Evolutionary conservation across 805 yeast genomes (phyloP).

Genomic region (Candida andamanensis): DNA sequence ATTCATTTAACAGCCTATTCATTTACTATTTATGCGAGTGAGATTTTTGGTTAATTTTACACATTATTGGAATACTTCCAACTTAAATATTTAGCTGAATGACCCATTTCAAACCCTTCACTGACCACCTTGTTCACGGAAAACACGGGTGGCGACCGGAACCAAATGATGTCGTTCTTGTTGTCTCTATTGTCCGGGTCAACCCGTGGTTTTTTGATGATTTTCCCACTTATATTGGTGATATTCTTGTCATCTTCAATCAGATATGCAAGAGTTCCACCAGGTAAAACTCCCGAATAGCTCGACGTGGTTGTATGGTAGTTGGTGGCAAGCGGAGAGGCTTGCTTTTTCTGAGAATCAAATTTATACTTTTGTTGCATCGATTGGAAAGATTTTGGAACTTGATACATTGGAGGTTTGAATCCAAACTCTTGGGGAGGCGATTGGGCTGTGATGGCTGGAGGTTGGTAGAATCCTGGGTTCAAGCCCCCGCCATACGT

Average conservation of each 20-base stretch:
- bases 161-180: constrained; percentile 47
- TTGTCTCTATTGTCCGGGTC: constrained; percentile 11
- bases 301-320: constrained; percentile 28
- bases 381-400: constrained; percentile 2
- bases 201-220: constrained; percentile 21
- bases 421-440: constrained; percentile 5
- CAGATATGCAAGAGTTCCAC: constrained; percentile 35
- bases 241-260: constrained; percentile 16
- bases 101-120: constrained; percentile 47
- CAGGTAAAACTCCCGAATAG: constrained; percentile 32
- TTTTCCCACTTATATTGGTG: constrained; percentile 15
- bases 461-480: not conserved
- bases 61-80: constrained; percentile 17
- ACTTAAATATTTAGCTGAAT: constrained; percentile 69
- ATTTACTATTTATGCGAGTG: constrained; percentile 1
- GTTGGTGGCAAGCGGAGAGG: constrained; percentile 5
- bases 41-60: not conserved
- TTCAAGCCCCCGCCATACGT: constrained; percentile 1
- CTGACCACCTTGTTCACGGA: constrained; percentile 14
- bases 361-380: constrained; percentile 2
- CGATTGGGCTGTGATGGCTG: not conserved
- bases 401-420: constrained; percentile 3
- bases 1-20: constrained; percentile 25
- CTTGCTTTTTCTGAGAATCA: constrained; percentile 1
- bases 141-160: constrained; percentile 58